These are phyloP conservation scores for Huntiella abstrusa DNA, from an alignment of 2,329 filamentous ascomycete species.

Conservation along the genomic window DNA sequence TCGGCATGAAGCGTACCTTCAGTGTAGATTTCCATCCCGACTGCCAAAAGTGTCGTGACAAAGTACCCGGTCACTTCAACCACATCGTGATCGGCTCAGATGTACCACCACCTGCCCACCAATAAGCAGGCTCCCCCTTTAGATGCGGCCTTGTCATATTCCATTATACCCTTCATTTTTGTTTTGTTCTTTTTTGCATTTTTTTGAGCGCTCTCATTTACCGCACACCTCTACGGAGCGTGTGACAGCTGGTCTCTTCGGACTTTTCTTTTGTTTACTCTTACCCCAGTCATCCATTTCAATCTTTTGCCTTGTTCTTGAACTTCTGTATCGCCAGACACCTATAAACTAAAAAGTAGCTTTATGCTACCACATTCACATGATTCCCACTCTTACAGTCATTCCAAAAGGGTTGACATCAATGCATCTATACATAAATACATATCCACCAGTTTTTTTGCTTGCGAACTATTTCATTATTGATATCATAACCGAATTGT, in stretches of 20 bases:
- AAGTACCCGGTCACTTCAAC: conserved; percentile 63
- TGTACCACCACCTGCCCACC: neutral
- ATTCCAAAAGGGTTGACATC: no score
- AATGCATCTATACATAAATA: no score
- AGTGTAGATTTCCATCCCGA: conserved; percentile 63
- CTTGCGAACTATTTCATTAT: no score
- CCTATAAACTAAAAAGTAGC: neutral
- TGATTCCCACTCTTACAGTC: no score
- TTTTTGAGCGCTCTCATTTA: neutral
- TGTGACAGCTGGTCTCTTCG: neutral
- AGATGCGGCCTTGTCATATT: conserved; percentile 5
- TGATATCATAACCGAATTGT: no score
- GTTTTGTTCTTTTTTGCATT: conserved; percentile 13
- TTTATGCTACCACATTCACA: no score
- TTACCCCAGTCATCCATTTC: neutral
- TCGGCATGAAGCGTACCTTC: conserved; percentile 50
- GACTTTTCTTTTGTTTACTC: neutral
- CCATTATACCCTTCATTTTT: conserved; percentile 5
- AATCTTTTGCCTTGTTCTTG: neutral
- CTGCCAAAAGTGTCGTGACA: conserved; percentile 58
- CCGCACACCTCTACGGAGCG: neutral
- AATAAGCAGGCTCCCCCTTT: neutral
- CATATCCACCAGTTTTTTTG: no score
- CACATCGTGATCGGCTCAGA: conserved; percentile 48
- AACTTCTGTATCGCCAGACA: neutral